Evolutionary conservation across 441 rosid genomes (phyloP), one percentile per base, ranked within the genome.

Genomic region (Bocquillonia castaneifolia): DNA sequence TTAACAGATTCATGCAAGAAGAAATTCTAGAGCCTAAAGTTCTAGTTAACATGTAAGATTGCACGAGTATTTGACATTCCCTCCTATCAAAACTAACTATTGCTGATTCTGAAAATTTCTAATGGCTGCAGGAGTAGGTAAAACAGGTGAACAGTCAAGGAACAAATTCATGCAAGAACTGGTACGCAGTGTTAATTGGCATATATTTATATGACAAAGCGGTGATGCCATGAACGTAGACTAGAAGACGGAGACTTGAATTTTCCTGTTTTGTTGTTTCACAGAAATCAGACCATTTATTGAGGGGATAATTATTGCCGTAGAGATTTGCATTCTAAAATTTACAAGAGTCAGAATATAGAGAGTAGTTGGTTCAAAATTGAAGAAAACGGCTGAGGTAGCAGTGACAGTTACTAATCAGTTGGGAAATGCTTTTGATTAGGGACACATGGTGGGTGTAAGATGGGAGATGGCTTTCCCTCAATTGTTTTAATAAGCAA

Each of bases 391-490:
- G 64, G 72, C 63, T 29, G 79, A 53, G 72, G 60, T 37, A 61
- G 79, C 53, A 54, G 63, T 61, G 76, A 71, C 68, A 59, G 64
- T 59, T 61, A 80, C 59, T 58, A 63, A 68, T 74, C 25, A 66
- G n/a, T 58, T 22, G 67, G 54, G 68, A 47, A 31, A 55, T 44
- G 50, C 7, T 63, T 47, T 37, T 31, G 51, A 23, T 59, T 13
- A 50, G 14, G 59, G 60, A 73, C 52, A 55, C 37, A 66, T 70
- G 74, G 75, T 79, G 68, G 82, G 69, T 64, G 81, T 68, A 66
- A 69, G 80, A 80, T 74, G 77, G 31, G 59, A 70, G 73, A 77
- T 77, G 81, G 81, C 76, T 67, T 63, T 77, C 81, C 55, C 70
- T 39, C 64, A 18, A n/a, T 72, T 75, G 68, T 72, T 74, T 54